Percentiles rank a stretch among this genome's conserved stretches.
phyloP scores from a whole-genome alignment of 179 eudicot genomes.

The Silene vulgaris region DNA sequence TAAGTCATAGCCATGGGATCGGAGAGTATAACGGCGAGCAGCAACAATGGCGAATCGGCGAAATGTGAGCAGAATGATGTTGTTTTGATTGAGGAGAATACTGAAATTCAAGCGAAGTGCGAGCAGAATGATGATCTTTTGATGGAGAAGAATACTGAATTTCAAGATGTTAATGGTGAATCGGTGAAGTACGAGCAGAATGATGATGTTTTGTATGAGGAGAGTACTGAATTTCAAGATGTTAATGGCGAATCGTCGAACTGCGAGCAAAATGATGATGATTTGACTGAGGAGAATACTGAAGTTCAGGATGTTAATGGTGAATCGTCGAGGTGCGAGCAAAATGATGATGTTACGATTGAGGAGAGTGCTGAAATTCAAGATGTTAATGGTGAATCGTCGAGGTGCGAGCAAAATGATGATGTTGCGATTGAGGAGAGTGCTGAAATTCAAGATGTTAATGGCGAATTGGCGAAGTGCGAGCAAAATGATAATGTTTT shows the following conservation, averaged over 20 bases:
- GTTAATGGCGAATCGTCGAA: not conserved
- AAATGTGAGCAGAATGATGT: conserved; percentile 15
- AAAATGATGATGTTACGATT: not conserved
- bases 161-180: not conserved
- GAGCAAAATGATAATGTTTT: not conserved
- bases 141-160: not conserved
- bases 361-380: not conserved
- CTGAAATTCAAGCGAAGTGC: not conserved
- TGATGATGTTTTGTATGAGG: not conserved
- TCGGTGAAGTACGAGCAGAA: not conserved
- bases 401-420: not conserved
- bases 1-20: conserved; percentile 23
- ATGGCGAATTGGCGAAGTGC: not conserved
- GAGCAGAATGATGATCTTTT: not conserved
- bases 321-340: not conserved
- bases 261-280: not conserved
- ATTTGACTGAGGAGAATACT: not conserved
- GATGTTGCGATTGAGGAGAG: not conserved
- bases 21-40: conserved; percentile 11
- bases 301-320: not conserved
- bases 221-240: not conserved
- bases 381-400: not conserved
- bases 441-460: not conserved
- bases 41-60: not conserved
- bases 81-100: not conserved